Conservation (phyloP, 352 stramenopile genomes). For the Pythium rishiriense region DNA sequence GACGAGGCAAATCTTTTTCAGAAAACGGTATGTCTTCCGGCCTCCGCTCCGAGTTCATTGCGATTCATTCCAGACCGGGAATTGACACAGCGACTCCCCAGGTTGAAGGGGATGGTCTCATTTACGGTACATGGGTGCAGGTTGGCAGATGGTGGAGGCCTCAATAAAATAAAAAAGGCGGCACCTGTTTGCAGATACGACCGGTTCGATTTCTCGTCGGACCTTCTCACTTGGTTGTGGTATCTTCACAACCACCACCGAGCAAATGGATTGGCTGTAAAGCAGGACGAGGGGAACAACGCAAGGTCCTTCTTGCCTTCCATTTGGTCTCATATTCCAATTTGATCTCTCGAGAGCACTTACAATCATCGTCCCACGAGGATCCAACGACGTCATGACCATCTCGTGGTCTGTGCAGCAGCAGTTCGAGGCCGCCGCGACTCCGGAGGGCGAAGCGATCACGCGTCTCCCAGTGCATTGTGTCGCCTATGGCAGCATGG, state of each 20-base stretch:
- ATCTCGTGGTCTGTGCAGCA: neutral
- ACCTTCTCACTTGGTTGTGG: too few species aligned
- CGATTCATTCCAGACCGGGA: too few species aligned
- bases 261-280: too few species aligned
- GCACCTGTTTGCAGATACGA: neutral
- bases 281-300: too few species aligned
- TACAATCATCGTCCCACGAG: neutral
- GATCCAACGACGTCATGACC: neutral
- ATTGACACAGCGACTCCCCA: neutral
- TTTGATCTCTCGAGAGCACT: neutral
- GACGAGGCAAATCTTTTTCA: neutral
- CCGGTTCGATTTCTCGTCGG: neutral
- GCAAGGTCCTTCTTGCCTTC: too few species aligned
- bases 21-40: neutral
- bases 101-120: neutral
- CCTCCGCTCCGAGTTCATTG: too few species aligned
- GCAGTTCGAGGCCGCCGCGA: neutral
- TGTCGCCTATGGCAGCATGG: neutral
- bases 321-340: neutral
- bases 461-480: neutral
- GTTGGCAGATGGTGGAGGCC: neutral
- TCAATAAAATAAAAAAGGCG: neutral
- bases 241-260: too few species aligned
- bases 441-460: neutral
- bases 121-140: neutral